These are phyloP conservation scores for Fagopyrum homotropicum DNA, from an alignment of 148 eudicot genomes.

Conservation along the genomic window DNA sequence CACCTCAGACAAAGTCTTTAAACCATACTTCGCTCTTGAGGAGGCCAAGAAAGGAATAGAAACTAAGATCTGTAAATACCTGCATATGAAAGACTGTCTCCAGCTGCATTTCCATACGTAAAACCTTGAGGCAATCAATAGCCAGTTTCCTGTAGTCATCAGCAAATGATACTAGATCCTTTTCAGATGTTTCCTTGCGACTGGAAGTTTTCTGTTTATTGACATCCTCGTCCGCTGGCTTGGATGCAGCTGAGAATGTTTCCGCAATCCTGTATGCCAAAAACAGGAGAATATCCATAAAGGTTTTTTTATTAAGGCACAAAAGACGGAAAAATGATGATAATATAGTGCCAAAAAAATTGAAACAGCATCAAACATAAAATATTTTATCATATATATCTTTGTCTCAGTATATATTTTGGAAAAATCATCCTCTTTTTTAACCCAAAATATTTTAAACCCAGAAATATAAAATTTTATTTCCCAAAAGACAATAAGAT, in stretches of 20 bases:
- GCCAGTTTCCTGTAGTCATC: slow-evolving; percentile 93
- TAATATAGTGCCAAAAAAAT: background rate
- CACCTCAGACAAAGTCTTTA: background rate
- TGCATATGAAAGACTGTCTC: slow-evolving; percentile 96
- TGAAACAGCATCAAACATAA: background rate
- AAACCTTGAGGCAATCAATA: slow-evolving; percentile 93
- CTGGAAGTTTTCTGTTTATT: slow-evolving; percentile 33
- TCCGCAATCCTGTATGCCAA: slow-evolving; percentile 56
- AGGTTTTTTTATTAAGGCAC: background rate
- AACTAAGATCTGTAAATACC: slow-evolving; percentile 35
- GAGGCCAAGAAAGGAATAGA: background rate
- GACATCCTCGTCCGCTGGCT: slow-evolving; percentile 48
- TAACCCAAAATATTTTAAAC: background rate
- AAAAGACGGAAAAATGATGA: background rate
- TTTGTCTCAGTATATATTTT: background rate
- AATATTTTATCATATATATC: background rate
- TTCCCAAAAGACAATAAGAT: background rate
- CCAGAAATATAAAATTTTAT: background rate
- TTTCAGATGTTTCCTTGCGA: slow-evolving; percentile 48
- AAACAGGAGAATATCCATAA: background rate
- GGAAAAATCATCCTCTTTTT: no score
- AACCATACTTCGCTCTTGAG: background rate
- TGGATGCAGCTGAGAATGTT: slow-evolving; percentile 47
- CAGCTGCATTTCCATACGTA: slow-evolving; percentile 92
- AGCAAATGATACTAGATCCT: slow-evolving; percentile 80